Percentiles rank a stretch among this genome's conserved stretches.
phyloP scores from a whole-genome alignment of 78 protist species.

The Dictyostelium intermedium region DNA sequence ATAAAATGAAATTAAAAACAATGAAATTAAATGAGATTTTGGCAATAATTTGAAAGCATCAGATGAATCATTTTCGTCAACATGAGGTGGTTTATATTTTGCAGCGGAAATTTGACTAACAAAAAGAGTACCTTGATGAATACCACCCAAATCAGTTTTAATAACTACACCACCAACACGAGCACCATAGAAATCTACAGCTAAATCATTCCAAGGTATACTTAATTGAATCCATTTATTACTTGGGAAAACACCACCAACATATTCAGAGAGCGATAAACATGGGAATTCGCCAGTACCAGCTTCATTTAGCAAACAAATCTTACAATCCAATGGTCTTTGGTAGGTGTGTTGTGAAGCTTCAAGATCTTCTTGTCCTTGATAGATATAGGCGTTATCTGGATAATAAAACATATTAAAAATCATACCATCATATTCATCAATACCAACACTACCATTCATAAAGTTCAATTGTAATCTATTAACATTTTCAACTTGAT shows the following conservation, averaged over 20 bases:
- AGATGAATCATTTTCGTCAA: background rate
- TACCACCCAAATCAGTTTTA: slow-evolving; percentile 7
- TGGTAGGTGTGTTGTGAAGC: background rate
- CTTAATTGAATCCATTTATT: slow-evolving; percentile 17
- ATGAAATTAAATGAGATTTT: background rate
- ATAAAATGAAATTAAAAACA: background rate
- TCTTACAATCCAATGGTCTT: background rate
- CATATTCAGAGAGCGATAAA: slow-evolving; percentile 21
- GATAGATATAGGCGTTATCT: background rate
- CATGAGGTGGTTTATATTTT: background rate
- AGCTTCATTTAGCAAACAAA: background rate
- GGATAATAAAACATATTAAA: background rate
- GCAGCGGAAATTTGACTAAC: background rate
- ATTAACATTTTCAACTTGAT: background rate
- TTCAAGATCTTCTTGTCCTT: slow-evolving; percentile 16
- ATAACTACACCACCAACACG: background rate
- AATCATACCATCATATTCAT: slow-evolving; percentile 8
- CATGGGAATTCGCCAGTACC: slow-evolving; percentile 12
- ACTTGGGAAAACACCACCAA: slow-evolving; percentile 46
- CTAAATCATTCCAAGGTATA: slow-evolving; percentile 48
- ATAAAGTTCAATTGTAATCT: background rate
- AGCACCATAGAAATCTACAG: background rate
- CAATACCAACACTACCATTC: background rate
- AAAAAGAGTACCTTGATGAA: slow-evolving; percentile 1
- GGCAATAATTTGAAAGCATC: background rate